Evolutionary conservation across 768 basidiomycete species (phyloP), one percentile per base, ranked within the genome.

Genomic region (Hericium rajendrae): DNA sequence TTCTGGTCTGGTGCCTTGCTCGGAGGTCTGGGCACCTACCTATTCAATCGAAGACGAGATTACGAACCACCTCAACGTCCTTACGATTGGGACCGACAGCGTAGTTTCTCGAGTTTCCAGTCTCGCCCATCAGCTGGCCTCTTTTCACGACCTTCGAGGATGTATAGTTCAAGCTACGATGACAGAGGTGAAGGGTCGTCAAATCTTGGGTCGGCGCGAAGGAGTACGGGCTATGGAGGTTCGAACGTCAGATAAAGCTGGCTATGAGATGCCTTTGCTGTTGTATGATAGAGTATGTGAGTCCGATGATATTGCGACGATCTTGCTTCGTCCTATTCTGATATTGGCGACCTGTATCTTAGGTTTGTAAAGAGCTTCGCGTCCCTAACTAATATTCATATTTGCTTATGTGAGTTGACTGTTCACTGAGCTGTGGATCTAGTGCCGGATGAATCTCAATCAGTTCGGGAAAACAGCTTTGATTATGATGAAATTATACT

Each of bases 1-100:
- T 94, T 95, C 68, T 94, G 85, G 88, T 85, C 88, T 1, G 93
- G 93, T 3, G 82, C 88, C 6, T 80, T 82, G 0, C 64, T 87
- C 1, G 94, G 91, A 6, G 86, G 85, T 24, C 68, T 88, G 2
- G 86, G 84, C 2, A 79, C 82, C 26, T 80, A 80, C 59, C 63
- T 83, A 2, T 73, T 76, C 70, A 84, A 63, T 59, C 54, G 63
- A 20, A 60, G 57, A 46, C 64, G 59, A 57, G 59, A 55, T 58
- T 60, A 52, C 37, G 69, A 46, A 63, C 64, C 28, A 65, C 68
- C 49, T 65, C 65, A 55, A 65, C 68, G 67, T 60, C 50, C 62
- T 64, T 61, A 79, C 62, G 84, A 84, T 63, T 87, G 84, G 83
- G 85, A 88, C 67, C 74, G 74, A 51, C 73, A 71, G 63, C 69